Evolutionary conservation across 2,329 filamentous ascomycete species (phyloP).

Genomic region (Ceratocystis variospora): DNA sequence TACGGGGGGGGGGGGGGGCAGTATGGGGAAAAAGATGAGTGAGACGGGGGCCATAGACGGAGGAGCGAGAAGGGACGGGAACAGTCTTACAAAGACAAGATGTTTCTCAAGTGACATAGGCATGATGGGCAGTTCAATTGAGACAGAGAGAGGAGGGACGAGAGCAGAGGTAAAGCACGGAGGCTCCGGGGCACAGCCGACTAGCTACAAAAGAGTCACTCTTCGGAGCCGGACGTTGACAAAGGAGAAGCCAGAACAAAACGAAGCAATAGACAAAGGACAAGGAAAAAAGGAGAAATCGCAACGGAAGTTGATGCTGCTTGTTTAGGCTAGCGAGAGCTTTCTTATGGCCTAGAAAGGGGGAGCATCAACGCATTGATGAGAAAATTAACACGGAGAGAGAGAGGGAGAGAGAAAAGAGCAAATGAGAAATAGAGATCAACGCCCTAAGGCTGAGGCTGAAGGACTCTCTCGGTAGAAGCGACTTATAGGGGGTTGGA

Average conservation of each 20-base stretch:
- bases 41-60: not conserved
- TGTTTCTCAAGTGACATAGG: conserved; percentile 70
- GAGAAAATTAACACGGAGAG: not conserved
- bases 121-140: conserved; percentile 30
- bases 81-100: conserved; percentile 56
- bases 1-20: conserved; percentile 26
- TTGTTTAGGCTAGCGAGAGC: too few relatives aligned
- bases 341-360: not conserved
- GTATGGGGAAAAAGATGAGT: not conserved
- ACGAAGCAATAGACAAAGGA: not conserved
- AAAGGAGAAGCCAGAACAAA: not conserved
- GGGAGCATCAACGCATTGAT: not conserved
- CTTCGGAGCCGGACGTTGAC: too few relatives aligned
- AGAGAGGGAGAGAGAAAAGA: not conserved
- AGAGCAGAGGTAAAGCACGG: not conserved
- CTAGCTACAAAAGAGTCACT: not conserved
- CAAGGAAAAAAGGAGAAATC: not conserved
- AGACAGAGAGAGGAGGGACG: too few relatives aligned
- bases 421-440: not conserved
- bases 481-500: not conserved
- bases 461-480: not conserved
- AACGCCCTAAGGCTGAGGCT: not conserved
- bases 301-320: not conserved
- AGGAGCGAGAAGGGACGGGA: not conserved
- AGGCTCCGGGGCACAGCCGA: not conserved